Conservation (phyloP, 768 basidiomycete species). For the Hygrophoropsis aurantiaca region DNA sequence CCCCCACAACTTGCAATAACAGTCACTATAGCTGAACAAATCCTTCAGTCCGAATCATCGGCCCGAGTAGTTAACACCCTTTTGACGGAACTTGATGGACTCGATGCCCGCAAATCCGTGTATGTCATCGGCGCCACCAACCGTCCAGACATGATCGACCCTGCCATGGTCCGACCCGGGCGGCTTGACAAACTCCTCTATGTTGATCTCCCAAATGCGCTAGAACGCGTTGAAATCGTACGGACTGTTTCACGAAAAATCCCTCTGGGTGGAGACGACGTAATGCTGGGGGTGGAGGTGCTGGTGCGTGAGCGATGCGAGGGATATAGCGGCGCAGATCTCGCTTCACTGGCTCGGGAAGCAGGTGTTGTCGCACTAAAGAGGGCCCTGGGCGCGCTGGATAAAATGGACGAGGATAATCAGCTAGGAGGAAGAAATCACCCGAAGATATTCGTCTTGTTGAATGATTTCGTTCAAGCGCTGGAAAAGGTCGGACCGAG, state of each 20-base stretch:
- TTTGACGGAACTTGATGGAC: constrained; percentile 90
- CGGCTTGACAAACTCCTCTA: constrained; percentile 92
- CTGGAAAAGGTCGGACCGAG: constrained; percentile 83
- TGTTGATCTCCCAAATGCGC: constrained; percentile 76
- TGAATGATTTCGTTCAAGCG: constrained; percentile 72
- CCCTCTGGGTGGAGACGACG: constrained; percentile 47
- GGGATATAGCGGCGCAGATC: constrained; percentile 90
- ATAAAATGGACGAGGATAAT: constrained; percentile 46
- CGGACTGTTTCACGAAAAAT: constrained; percentile 72
- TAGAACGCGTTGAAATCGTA: constrained; percentile 83
- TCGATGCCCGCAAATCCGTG: constrained; percentile 81
- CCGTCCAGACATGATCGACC: constrained; percentile 96
- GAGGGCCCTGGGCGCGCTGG: constrained; percentile 65
- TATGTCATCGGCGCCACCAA: constrained; percentile 96
- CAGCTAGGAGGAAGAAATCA: constrained; percentile 15
- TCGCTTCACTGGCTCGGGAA: constrained; percentile 85
- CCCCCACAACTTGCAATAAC: not conserved
- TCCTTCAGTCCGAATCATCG: constrained; percentile 80
- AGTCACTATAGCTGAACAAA: not conserved
- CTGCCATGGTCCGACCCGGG: constrained; percentile 96
- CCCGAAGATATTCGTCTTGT: constrained; percentile 46
- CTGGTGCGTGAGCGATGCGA: constrained; percentile 68
- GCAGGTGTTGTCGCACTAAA: constrained; percentile 85
- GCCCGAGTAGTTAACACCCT: constrained; percentile 90
- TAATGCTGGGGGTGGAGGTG: constrained; percentile 30